A percentile compares a stretch with the other conserved stretches of the same genome.
Evolutionary conservation across 2,329 filamentous ascomycete species (phyloP).

Genomic region (Teratosphaeriaceae sp.): DNA sequence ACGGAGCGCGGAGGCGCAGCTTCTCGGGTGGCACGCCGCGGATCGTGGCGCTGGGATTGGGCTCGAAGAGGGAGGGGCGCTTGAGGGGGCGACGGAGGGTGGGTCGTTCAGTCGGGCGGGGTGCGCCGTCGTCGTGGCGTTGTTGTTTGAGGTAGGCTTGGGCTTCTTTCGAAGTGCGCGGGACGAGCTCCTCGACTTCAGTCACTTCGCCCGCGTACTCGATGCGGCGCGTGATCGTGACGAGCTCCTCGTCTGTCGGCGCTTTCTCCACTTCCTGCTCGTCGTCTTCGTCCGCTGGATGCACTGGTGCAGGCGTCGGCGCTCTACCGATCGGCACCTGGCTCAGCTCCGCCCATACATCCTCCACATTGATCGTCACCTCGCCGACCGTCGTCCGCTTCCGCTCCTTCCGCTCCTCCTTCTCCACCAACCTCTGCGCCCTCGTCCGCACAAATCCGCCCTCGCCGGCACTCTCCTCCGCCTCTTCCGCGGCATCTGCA

Average conservation of each 20-base stretch:
- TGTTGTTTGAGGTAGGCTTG: conserved; percentile 43
- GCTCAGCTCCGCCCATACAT: conserved; percentile 49
- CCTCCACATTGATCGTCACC: conserved; percentile 50
- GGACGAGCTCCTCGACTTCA: conserved; percentile 48
- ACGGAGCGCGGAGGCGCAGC: conserved; percentile 32
- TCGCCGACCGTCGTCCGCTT: conserved; percentile 35
- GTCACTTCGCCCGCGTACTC: conserved; percentile 51
- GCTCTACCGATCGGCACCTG: conserved; percentile 24
- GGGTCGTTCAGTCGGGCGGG: conserved; percentile 12
- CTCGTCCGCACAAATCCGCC: conserved; percentile 49
- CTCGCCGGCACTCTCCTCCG: conserved; percentile 38
- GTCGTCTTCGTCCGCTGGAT: conserved; percentile 16
- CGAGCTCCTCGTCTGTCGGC: conserved; percentile 35
- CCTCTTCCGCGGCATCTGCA: conserved; percentile 14
- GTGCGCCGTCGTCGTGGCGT: conserved; percentile 27
- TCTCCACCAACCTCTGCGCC: conserved; percentile 44
- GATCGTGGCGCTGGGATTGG: conserved; percentile 43
- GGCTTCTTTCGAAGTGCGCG: conserved; percentile 49
- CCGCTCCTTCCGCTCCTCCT: conserved; percentile 42
- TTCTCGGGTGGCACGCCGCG: conserved; percentile 38
- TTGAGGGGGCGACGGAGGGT: conserved; percentile 35
- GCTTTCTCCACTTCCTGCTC: conserved; percentile 20
- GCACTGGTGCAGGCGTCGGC: conserved; percentile 9
- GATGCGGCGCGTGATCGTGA: conserved; percentile 52
- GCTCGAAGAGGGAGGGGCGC: conserved; percentile 45